Evolutionary conservation across 306 rosid species (phyloP).

Genomic region (Phaseolus lunatus): DNA sequence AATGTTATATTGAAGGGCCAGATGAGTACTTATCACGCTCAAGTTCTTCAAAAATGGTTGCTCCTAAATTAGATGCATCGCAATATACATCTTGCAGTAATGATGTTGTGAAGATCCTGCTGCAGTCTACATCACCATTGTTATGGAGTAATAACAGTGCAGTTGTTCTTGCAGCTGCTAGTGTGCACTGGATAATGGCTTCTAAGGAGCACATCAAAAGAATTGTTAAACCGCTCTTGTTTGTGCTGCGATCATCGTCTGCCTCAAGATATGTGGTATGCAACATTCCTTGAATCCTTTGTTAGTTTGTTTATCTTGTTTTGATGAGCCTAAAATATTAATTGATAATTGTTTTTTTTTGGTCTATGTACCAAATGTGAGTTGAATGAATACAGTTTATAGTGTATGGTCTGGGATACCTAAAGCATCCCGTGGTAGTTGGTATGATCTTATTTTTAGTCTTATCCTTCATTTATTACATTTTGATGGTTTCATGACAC

Average conservation of each 20-base stretch:
- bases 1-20: constrained; percentile 91
- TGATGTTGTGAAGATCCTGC: constrained; percentile 82
- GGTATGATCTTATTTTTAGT: not conserved
- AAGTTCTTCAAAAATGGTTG: constrained; percentile 57
- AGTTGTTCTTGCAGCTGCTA: constrained; percentile 93
- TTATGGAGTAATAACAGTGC: constrained; percentile 97
- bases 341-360: not conserved
- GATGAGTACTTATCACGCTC: constrained; percentile 87
- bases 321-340: constrained; percentile 16
- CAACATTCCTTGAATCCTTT: constrained; percentile 40
- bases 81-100: constrained; percentile 66
- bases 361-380: constrained; percentile 30
- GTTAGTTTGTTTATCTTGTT: constrained; percentile 26
- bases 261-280: constrained; percentile 91
- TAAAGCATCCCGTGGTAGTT: constrained; percentile 10
- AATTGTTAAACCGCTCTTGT: constrained; percentile 89
- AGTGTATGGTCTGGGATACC: constrained; percentile 19
- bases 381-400: constrained; percentile 21
- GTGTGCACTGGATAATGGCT: constrained; percentile 96
- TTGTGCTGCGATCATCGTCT: constrained; percentile 79
- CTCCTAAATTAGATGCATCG: constrained; percentile 60
- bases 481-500: constrained; percentile 33
- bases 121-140: constrained; percentile 89
- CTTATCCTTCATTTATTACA: constrained; percentile 13
- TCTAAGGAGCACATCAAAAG: constrained; percentile 64